These are phyloP conservation scores for Umbilicaria muhlenbergii DNA, from an alignment of 495 filamentous ascomycete species.

Conservation along the genomic window DNA sequence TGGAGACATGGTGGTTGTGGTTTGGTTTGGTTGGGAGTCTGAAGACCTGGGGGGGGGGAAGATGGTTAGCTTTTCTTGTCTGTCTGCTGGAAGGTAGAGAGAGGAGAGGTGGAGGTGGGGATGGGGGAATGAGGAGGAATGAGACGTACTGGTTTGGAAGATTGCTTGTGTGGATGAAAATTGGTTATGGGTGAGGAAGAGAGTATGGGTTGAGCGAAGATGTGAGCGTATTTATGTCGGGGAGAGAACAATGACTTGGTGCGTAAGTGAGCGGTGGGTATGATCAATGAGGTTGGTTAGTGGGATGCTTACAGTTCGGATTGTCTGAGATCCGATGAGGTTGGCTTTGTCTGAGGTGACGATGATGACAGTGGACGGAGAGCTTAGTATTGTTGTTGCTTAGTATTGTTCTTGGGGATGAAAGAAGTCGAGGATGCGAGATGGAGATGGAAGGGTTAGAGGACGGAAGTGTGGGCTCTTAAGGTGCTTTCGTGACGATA, in stretches of 20 bases:
- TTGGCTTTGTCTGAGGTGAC: not conserved
- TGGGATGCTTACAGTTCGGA: not conserved
- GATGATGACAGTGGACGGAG: not conserved
- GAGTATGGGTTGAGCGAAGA: too few species aligned
- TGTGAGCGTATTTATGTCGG: too few species aligned
- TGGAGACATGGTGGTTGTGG: not conserved
- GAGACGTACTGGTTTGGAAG: not conserved
- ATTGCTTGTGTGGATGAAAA: not conserved
- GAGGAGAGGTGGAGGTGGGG: not conserved
- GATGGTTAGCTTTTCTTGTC: not conserved
- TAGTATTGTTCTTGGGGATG: constrained; percentile 6
- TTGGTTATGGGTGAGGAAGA: too few species aligned
- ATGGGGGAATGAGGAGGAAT: too few species aligned
- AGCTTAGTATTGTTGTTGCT: constrained; percentile 7
- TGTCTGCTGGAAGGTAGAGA: not conserved
- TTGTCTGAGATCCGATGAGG: not conserved
- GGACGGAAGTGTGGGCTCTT: too few species aligned
- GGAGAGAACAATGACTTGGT: too few species aligned
- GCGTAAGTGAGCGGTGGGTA: not conserved
- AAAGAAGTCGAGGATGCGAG: not conserved
- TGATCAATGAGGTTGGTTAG: not conserved
- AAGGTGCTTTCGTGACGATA: too few species aligned
- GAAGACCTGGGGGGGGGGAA: not conserved
- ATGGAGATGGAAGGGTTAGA: too few species aligned
- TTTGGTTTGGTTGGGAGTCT: not conserved